Base-by-base conservation (phyloP, 2,329 filamentous ascomycete genomes). In the Neophaeococcomyces aloes region DNA sequence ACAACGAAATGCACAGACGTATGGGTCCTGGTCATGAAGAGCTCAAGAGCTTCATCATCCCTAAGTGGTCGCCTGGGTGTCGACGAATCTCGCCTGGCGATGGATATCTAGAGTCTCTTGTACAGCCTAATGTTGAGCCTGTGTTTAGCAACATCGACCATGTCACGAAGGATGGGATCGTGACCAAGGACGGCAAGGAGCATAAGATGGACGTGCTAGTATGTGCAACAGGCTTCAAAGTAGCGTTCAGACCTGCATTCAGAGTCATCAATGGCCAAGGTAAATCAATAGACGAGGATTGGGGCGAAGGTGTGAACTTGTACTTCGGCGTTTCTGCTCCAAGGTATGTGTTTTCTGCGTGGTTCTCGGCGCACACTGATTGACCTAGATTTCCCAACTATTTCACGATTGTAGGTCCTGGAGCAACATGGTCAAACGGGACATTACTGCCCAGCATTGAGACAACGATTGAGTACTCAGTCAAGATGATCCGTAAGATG, bases 141-240 rank as follows among this genome's bases (percentile, higher is more conserved):
- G 49, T 56, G 18, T 38, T 36, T 1, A 45, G 41, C 6, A 33
- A 33, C 7, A 53, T 58, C 29, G 30, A 46, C 5, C 15, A 38
- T 4, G 39, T 55, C 33, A 46, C 46, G 7, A 25, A 48, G 15
- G 48, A 48, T 1, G 55, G 51, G 3, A 59, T 65, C n/a, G 38
- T 57, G 13, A 58, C 56, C 0, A 55, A 55, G 2, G 60, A 62
- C 27, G 59, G 61, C 7, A 48, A 51, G n/a, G 57, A 61, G 40
- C 52, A 56, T 34, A 48, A 54, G 2, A 50, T 58, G 3, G 60
- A 64, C 30, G 50, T 59, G n/a, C 49, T 64, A 4, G 56, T 61
- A 23, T 63, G 61, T 34, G 61, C 61, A 7, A 64, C 61, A 3
- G 61, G 61, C 0, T 63, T 63, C 31, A 51, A 63, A 15, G 60